phyloP scores from a whole-genome alignment of 305 asterid species.

The Fraxinus latifolia region DNA sequence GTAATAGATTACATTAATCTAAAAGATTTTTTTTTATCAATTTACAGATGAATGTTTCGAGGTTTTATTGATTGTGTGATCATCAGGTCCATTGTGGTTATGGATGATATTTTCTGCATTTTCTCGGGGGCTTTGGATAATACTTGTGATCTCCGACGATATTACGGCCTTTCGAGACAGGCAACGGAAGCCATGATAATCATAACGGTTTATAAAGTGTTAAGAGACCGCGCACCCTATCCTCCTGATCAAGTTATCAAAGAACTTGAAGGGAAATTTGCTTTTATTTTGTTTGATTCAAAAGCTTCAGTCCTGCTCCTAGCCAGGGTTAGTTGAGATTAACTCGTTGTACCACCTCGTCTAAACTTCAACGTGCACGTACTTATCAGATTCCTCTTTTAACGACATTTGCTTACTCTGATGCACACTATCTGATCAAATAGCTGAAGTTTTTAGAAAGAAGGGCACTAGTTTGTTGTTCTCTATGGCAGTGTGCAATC shows the following conservation, averaged over 20 bases:
- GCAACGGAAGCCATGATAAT: slow-evolving; percentile 58
- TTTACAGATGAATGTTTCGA: not conserved
- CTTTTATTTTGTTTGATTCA: slow-evolving; percentile 58
- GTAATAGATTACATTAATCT: slow-evolving; percentile 21
- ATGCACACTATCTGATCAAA: not conserved
- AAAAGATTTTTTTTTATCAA: not conserved
- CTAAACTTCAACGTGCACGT: not conserved
- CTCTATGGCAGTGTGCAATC: not conserved
- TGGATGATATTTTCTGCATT: slow-evolving; percentile 74
- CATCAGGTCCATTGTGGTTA: slow-evolving; percentile 54
- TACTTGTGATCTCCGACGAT: slow-evolving; percentile 44
- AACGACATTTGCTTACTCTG: not conserved
- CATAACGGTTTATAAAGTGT: slow-evolving; percentile 58
- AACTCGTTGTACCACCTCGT: not conserved
- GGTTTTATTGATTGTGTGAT: not conserved
- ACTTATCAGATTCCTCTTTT: not conserved
- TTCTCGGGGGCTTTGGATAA: slow-evolving; percentile 57
- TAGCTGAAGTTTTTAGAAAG: not conserved
- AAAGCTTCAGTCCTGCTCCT: slow-evolving; percentile 53
- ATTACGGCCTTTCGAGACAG: slow-evolving; percentile 57
- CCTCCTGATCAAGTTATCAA: slow-evolving; percentile 71
- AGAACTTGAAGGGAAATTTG: slow-evolving; percentile 58
- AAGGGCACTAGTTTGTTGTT: not conserved
- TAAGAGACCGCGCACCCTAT: slow-evolving; percentile 66
- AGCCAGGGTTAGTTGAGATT: slow-evolving; percentile 47